Conservation (phyloP, 148 eudicot genomes). For the Nyssa sinensis region DNA sequence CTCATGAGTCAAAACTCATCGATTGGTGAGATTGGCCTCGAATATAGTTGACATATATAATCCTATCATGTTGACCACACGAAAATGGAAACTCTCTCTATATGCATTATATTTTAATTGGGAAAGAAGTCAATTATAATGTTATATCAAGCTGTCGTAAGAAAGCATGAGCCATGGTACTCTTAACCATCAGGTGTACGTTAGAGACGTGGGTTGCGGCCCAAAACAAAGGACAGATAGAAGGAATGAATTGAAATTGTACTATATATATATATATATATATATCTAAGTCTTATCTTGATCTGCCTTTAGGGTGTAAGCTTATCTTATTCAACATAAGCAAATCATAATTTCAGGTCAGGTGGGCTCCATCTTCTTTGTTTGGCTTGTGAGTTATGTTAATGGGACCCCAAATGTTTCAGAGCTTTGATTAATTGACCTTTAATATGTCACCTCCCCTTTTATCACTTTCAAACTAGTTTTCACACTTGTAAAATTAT, state of each 20-base stretch:
- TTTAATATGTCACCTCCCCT: background rate
- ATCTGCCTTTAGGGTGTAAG: background rate
- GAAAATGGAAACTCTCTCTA: background rate
- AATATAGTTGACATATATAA: no score
- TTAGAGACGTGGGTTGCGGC: background rate
- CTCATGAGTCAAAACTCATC: no score
- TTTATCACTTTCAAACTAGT: background rate
- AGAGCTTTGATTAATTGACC: slow-evolving; percentile 1
- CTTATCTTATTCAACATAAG: background rate
- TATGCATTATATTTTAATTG: background rate
- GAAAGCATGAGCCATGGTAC: background rate
- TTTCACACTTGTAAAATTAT: background rate
- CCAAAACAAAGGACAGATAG: slow-evolving; percentile 8
- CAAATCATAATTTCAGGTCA: background rate
- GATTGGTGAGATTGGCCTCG: no score
- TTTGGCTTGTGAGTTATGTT: background rate
- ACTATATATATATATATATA: no score
- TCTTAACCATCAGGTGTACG: background rate
- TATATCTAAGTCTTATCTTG: no score
- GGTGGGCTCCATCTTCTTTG: background rate
- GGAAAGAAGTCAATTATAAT: no score
- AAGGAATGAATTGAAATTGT: background rate
- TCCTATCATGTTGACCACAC: no score
- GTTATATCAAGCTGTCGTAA: no score
- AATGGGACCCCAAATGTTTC: background rate